Evolutionary conservation across 2,329 filamentous ascomycete genomes (phyloP), one percentile per base, ranked within the genome.

Genomic region (Chaetomium strumarium): DNA sequence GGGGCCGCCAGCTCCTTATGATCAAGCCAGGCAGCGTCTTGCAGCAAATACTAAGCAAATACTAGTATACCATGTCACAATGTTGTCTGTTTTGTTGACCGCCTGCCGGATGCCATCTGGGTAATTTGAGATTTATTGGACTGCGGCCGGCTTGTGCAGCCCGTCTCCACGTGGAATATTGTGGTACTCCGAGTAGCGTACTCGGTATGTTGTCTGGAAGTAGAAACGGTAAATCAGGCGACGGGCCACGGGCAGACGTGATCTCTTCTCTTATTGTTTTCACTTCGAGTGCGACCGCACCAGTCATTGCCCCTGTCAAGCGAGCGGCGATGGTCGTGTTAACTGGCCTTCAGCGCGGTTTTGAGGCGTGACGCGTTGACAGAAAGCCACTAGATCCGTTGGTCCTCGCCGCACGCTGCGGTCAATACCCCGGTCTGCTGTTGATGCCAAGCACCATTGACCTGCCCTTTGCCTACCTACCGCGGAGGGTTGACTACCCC

Each of bases 1-100:
- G 41, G 46, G 48, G 33, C 12, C 37, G 42, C 44, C 40, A 48
- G 40, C 40, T 41, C 43, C 54, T 51, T 54, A 51, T 49, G 31
- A 56, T 47, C 33, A 49, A 50, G 20, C 38, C 24, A 33, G 30
- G 34, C 24, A 39, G 20, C 11, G 17, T 5, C 19, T 39, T 10
- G 39, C 17, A 7, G 12, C 39, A 16, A 39, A 44, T 24, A 24
- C 24, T 7, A n/a, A 7, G 12, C 39, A 16, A 39, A 44, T 24
- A 24, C 24, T 7, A n/a, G n/a, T 24, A 24, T 24, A 24, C 24
- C 24, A 24, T 4, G 24, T 24, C 4, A 7, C 24, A 34, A n/a
- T 49, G 29, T 48, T 58, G 51, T 61, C 56, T 59, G 50, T 57
- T 56, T 57, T 59, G 53, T 58, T 59, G 58, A 58, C 45, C 44